Evolutionary conservation across 371 early-diverging fungal species (phyloP).

Genomic region (Entomophthora muscae): DNA sequence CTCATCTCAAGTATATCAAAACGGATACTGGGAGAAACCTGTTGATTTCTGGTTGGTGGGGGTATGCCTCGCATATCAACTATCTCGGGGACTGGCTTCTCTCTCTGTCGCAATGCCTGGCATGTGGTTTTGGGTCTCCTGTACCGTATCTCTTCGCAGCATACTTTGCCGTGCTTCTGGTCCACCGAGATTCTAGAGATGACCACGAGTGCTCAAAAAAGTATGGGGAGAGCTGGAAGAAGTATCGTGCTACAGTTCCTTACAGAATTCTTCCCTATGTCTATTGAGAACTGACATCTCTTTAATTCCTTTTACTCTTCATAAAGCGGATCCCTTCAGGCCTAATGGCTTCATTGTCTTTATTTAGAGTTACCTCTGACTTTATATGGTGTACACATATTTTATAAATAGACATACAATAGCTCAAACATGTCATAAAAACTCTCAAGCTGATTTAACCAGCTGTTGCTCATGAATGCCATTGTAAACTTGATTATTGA

Average conservation of each 20-base stretch:
- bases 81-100: constrained; percentile 38
- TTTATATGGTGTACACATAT: too few relatives aligned
- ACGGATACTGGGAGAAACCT: constrained; percentile 62
- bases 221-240: constrained; percentile 84
- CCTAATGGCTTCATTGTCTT: too few relatives aligned
- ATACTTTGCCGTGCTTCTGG: constrained; percentile 70
- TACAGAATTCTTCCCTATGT: constrained; percentile 64
- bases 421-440: too few relatives aligned
- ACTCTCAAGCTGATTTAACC: too few relatives aligned
- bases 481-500: too few relatives aligned
- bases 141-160: constrained; percentile 85
- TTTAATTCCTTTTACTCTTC: too few relatives aligned
- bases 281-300: constrained; percentile 6
- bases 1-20: constrained; percentile 59
- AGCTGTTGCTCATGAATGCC: too few relatives aligned
- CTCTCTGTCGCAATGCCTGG: constrained; percentile 13
- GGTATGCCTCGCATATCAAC: constrained; percentile 76
- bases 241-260: constrained; percentile 64
- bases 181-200: constrained; percentile 78
- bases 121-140: constrained; percentile 37
- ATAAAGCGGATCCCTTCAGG: too few relatives aligned
- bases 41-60: constrained; percentile 86
- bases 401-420: too few relatives aligned
- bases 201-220: constrained; percentile 74
- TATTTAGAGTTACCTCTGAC: too few relatives aligned